phyloP scores from a whole-genome alignment of 352 stramenopile species.

The Globisporangium camurandrum region DNA sequence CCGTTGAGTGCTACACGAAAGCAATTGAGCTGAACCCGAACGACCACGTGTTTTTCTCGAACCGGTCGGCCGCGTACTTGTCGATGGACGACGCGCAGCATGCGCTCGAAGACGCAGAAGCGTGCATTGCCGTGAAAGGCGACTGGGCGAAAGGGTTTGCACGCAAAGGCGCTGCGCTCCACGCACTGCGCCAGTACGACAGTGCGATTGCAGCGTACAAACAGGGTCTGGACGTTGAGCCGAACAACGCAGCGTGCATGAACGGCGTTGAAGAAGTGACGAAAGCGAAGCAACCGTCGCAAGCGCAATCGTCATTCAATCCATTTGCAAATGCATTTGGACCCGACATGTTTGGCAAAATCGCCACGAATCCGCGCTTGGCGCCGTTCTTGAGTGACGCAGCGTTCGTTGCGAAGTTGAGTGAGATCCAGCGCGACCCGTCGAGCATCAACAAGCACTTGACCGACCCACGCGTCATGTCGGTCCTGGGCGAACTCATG shows the following conservation, averaged over 20 bases:
- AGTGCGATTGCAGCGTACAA: slow-evolving; percentile 66
- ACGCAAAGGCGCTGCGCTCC: slow-evolving; percentile 72
- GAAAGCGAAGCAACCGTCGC: slow-evolving; percentile 71
- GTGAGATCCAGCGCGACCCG: slow-evolving; percentile 72
- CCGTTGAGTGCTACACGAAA: slow-evolving; percentile 79
- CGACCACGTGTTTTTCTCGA: slow-evolving; percentile 83
- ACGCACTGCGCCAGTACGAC: slow-evolving; percentile 71
- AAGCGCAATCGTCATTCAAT: slow-evolving; percentile 77
- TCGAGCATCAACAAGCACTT: slow-evolving; percentile 73
- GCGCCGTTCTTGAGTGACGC: slow-evolving; percentile 88
- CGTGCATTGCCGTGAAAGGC: slow-evolving; percentile 65
- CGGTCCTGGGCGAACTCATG: slow-evolving; percentile 81
- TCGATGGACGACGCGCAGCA: slow-evolving; percentile 76
- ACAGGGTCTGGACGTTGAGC: slow-evolving; percentile 47
- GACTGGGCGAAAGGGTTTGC: slow-evolving; percentile 87
- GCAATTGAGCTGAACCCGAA: slow-evolving; percentile 79
- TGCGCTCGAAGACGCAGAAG: slow-evolving; percentile 68
- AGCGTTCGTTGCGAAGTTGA: slow-evolving; percentile 78
- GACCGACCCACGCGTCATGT: slow-evolving; percentile 81
- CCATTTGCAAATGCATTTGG: slow-evolving; percentile 90
- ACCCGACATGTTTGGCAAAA: slow-evolving; percentile 93
- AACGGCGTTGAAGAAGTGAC: slow-evolving; percentile 92
- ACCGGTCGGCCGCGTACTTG: slow-evolving; percentile 78
- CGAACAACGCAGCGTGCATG: slow-evolving; percentile 79
- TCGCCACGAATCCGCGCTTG: slow-evolving; percentile 86